Percentiles rank a stretch among this genome's conserved stretches.
These are phyloP conservation scores for Afroboletus lepidellus DNA, from an alignment of 1,284 basidiomycete genomes.

Conservation along the genomic window DNA sequence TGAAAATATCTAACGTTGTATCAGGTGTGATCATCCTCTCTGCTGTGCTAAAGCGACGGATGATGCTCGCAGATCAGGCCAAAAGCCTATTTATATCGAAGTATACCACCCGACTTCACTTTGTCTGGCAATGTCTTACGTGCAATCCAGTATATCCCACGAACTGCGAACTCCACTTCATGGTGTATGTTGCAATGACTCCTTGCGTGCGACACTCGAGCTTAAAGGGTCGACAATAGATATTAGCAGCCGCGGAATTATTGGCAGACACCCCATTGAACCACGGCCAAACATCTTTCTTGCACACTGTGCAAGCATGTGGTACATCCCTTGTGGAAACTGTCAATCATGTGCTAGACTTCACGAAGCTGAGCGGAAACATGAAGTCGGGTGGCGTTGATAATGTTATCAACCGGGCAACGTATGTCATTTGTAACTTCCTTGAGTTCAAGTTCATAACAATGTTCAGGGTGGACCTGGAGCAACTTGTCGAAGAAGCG, in stretches of 20 bases:
- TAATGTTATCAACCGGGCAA: slow-evolving; percentile 68
- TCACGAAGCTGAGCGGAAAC: slow-evolving; percentile 93
- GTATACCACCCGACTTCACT: slow-evolving; percentile 41
- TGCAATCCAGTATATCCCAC: slow-evolving; percentile 77
- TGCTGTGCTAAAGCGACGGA: slow-evolving; percentile 88
- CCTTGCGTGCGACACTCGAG: neutral
- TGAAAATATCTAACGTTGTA: slow-evolving; percentile 12
- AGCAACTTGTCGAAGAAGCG: slow-evolving; percentile 91
- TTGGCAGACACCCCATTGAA: slow-evolving; percentile 81
- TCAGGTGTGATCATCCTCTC: slow-evolving; percentile 90
- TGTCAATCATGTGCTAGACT: slow-evolving; percentile 96
- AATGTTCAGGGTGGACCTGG: slow-evolving; percentile 70
- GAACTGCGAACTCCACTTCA: slow-evolving; percentile 89
- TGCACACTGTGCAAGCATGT: slow-evolving; percentile 88
- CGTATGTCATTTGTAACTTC: slow-evolving; percentile 37
- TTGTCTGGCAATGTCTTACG: slow-evolving; percentile 3
- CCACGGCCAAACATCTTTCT: slow-evolving; percentile 81
- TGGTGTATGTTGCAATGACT: slow-evolving; percentile 50
- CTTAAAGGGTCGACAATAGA: slow-evolving; percentile 43
- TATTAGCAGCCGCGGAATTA: slow-evolving; percentile 88
- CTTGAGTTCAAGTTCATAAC: neutral
- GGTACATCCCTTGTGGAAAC: slow-evolving; percentile 83
- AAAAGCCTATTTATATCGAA: slow-evolving; percentile 90
- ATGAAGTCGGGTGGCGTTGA: slow-evolving; percentile 73
- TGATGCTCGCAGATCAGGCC: slow-evolving; percentile 93